A percentile compares a stretch with the other conserved stretches of the same genome.
These are phyloP conservation scores for Biscogniauxia marginata DNA, from an alignment of 2,329 filamentous ascomycete genomes.

Conservation along the genomic window DNA sequence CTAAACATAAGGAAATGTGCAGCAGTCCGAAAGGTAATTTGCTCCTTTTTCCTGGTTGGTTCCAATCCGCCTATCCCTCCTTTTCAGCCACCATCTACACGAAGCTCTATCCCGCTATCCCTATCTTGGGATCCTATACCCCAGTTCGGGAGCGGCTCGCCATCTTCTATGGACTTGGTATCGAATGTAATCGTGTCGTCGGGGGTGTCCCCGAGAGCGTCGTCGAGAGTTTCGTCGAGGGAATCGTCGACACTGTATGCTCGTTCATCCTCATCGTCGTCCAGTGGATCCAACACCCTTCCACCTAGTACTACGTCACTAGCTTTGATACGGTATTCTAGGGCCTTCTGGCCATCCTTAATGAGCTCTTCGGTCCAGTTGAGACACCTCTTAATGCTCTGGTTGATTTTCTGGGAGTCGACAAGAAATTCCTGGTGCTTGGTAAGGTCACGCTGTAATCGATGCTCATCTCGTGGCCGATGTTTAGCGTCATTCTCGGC, in stretches of 20 bases:
- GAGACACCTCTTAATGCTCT: constrained; percentile 85
- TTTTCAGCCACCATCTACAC: constrained; percentile 36
- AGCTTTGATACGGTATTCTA: constrained; percentile 76
- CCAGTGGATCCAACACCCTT: constrained; percentile 66
- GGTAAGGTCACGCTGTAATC: constrained; percentile 78
- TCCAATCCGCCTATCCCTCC: constrained; percentile 1
- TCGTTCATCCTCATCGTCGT: constrained; percentile 42
- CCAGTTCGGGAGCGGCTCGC: constrained; percentile 23
- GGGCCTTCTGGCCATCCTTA: constrained; percentile 79
- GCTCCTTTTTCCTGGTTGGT: background rate
- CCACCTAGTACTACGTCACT: constrained; percentile 82
- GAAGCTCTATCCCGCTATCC: constrained; percentile 53
- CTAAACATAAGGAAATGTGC: constrained; percentile 7
- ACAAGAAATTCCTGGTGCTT: constrained; percentile 87
- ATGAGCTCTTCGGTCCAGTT: constrained; percentile 90
- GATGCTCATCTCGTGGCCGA: constrained; percentile 74
- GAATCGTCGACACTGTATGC: constrained; percentile 29
- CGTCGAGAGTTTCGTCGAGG: constrained; percentile 27
- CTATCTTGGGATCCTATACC: constrained; percentile 43
- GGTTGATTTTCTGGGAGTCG: constrained; percentile 93
- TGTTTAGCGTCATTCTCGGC: constrained; percentile 49
- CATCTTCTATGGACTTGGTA: constrained; percentile 14
- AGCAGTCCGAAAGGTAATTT: constrained; percentile 10
- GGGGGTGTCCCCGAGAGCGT: too few relatives aligned
- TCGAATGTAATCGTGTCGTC: constrained; percentile 25